Evolutionary conservation across 2,329 filamentous ascomycete genomes (phyloP), one percentile per base, ranked within the genome.

Genomic region (Colletotrichum tanaceti): DNA sequence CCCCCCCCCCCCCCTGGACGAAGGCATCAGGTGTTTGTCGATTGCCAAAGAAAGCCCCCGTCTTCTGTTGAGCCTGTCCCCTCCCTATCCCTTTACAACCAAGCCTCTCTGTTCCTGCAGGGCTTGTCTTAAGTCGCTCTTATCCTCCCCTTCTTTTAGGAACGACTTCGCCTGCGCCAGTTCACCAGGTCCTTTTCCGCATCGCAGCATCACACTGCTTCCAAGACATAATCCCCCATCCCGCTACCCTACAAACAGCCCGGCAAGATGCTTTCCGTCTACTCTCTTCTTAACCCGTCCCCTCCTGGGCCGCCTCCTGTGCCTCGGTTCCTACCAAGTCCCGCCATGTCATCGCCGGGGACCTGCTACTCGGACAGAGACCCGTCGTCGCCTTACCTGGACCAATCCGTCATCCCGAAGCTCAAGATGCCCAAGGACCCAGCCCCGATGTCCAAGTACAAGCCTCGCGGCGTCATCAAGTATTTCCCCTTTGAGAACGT

Each of bases 401-500:
- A 75, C 53, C 74, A 74, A 70, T 72, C 74, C 65, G 70, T 73
- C 64, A 73, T 78, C 68, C 71, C 76, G 71, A 86, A 84, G 74
- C 84, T 85, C 71, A 93, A 90, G 79, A 82, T 90, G 74, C 81
- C 85, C 66, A 93, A 92, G 77, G 89, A 92, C 73, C 85, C 84
- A 35, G 85, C 88, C 0, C 79, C 90, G 9, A 89, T 91, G 76
- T 83, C 84, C 35, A 88, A 87, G 73, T 87, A 87, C 54, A 85
- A 85, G 67, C 82, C 88, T 39, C 88, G 89, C 71, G 93, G 91
- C 3, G 81, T 86, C 35, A 84, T 97, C 72, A 90, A 91, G 75
- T 97, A 91, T 75, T 86, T 86, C 20, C 93, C 94, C 0, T 90
- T 88, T 75, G 93, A 97, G 75, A 82, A 85, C 54, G 79, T 91